Evolutionary conservation across 345 rosid genomes (phyloP).

Genomic region (Hypericum perforatum): DNA sequence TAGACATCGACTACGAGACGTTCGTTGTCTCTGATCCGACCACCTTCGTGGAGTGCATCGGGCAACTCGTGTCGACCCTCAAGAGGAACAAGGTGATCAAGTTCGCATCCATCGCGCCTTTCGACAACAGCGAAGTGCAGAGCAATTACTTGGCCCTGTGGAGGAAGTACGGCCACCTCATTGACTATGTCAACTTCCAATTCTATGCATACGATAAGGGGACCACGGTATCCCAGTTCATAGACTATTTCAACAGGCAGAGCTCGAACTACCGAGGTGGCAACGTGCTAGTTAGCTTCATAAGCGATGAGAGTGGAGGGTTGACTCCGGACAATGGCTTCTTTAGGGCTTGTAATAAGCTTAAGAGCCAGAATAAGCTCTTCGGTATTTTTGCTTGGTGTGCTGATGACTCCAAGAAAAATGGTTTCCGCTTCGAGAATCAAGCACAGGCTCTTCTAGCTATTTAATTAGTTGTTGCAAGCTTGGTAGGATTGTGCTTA

Average conservation of each 20-base stretch:
- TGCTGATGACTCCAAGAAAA: not conserved
- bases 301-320: not conserved
- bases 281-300: not conserved
- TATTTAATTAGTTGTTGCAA: not conserved
- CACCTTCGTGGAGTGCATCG: not conserved
- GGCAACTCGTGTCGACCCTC: not conserved
- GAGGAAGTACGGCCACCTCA: not conserved
- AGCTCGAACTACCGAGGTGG: constrained; percentile 2
- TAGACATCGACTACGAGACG: no score
- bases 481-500: no score
- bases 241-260: not conserved
- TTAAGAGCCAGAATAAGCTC: not conserved
- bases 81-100: no score
- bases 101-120: no score
- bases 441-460: not conserved
- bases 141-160: not conserved
- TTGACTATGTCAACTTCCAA: not conserved
- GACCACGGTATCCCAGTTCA: not conserved
- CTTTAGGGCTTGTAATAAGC: not conserved
- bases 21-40: no score
- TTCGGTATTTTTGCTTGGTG: not conserved
- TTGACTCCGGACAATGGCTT: not conserved
- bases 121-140: not conserved
- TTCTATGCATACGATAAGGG: not conserved
- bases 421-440: not conserved